Base-by-base conservation (phyloP, 2,329 filamentous ascomycete species). In the Phoma herbarum region DNA sequence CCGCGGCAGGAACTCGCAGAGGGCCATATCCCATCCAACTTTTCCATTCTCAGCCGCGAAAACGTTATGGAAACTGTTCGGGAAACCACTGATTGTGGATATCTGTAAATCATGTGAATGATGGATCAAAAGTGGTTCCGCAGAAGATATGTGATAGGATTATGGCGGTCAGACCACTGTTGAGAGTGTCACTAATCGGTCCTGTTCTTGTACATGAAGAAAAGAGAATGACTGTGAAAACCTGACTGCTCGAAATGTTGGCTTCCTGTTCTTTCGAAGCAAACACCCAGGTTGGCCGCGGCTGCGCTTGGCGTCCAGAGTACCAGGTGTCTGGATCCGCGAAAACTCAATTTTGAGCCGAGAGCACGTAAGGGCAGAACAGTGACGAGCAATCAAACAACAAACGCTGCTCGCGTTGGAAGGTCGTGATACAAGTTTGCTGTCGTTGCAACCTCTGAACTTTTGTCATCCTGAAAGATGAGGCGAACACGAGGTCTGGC, bases 331-430 rank as follows among this genome's bases (percentile, higher is more conserved):
- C 35, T 62, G 61, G 43, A 23, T 61, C 59, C 25, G 57, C 52
- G 59, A 66, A 37, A 65, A 62, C 47, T 61, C 46, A 60, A 60
- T 62, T 57, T 48, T 47, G 23, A 56, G 41, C 25, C 28, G 37
- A 20, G 18, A 16, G 35, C 35, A 39, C 29, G 23, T 26, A 22
- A 35, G 41, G 41, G 14, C 11, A 7, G 2, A 12, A 18, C 23
- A 20, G 39, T 50, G 31, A 20, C 31, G 39, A 22, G 23, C n/a
- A 47, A 18, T 12, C 26, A 45, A 45, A 44, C 41, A 22, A 45
- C 26, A 41, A 37, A 12, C 31, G 41, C 39, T 20, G 28, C 25
- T 33, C n/a, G 31, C 14, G 20, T 18, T 28, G 46, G 46, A 16
- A 6, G 7, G 20, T 23, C 12, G 37, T 39, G 26, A 18, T 46